Percentiles rank a stretch among this genome's conserved stretches.
phyloP scores from a whole-genome alignment of 2,329 filamentous ascomycete species.

The Pseudocercospora cruenta region DNA sequence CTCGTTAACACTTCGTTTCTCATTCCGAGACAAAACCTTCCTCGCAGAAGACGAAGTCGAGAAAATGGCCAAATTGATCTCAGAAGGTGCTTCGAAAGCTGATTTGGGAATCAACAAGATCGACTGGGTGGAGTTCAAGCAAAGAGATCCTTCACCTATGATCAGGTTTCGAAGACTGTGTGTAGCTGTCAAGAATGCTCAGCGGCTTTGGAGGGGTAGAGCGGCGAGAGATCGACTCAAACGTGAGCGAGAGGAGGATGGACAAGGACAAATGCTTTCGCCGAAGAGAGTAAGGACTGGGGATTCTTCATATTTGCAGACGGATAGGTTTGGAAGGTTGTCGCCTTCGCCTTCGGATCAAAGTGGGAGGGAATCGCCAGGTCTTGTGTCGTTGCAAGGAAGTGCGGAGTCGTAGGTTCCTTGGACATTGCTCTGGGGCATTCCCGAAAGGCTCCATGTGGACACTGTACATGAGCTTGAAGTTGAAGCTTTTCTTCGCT shows the following conservation, averaged over 20 bases:
- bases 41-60: not conserved
- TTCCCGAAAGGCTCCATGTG: too few species aligned
- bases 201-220: not conserved
- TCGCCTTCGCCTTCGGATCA: not conserved
- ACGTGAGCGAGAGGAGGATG: not conserved
- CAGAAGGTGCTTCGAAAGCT: not conserved
- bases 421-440: too few species aligned
- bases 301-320: not conserved
- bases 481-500: too few species aligned
- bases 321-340: not conserved
- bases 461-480: too few species aligned
- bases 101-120: not conserved
- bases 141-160: not conserved
- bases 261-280: not conserved
- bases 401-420: too few species aligned
- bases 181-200: not conserved
- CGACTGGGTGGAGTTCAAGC: not conserved
- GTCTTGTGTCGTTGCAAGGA: too few species aligned
- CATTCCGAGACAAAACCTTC: not conserved
- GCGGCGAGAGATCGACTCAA: not conserved
- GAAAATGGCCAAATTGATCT: not conserved
- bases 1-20: not conserved
- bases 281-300: not conserved
- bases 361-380: not conserved
- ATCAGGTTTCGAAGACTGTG: not conserved